phyloP scores from a whole-genome alignment of 2,329 filamentous ascomycete species.

The Botrytis pseudocinerea region DNA sequence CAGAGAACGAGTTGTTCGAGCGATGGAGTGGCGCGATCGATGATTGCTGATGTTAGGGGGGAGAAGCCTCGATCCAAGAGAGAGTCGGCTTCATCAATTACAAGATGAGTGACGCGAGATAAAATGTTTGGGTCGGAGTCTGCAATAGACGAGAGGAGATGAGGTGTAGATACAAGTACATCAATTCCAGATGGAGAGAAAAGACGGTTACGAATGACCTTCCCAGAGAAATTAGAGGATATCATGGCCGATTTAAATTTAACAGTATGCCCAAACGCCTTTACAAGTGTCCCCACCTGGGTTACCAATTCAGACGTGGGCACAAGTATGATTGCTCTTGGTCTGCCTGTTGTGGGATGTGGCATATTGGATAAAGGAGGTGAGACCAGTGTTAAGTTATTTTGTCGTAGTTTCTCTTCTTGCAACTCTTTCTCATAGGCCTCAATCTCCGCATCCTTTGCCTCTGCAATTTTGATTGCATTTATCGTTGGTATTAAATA shows the following conservation, averaged over 20 bases:
- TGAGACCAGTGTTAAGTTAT: constrained; percentile 61
- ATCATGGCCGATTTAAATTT: constrained; percentile 86
- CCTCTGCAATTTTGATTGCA: constrained; percentile 76
- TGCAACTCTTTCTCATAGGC: constrained; percentile 60
- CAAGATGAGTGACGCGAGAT: constrained; percentile 83
- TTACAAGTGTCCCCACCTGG: constrained; percentile 80
- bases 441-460: constrained; percentile 57
- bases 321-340: constrained; percentile 81
- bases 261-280: constrained; percentile 76
- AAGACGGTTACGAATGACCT: constrained; percentile 79
- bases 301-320: constrained; percentile 89
- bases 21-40: constrained; percentile 79
- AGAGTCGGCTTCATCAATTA: constrained; percentile 95
- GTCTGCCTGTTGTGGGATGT: constrained; percentile 73
- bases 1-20: constrained; percentile 86
- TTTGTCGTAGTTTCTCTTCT: constrained; percentile 55
- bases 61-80: constrained; percentile 92
- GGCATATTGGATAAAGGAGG: constrained; percentile 62
- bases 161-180: constrained; percentile 82
- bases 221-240: constrained; percentile 73
- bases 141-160: constrained; percentile 84
- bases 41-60: constrained; percentile 75
- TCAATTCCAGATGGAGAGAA: constrained; percentile 83
- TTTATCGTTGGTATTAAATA: constrained; percentile 86
- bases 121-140: constrained; percentile 89